Conservation (phyloP, 306 rosid species). For the Hippophae gyantsensis region DNA sequence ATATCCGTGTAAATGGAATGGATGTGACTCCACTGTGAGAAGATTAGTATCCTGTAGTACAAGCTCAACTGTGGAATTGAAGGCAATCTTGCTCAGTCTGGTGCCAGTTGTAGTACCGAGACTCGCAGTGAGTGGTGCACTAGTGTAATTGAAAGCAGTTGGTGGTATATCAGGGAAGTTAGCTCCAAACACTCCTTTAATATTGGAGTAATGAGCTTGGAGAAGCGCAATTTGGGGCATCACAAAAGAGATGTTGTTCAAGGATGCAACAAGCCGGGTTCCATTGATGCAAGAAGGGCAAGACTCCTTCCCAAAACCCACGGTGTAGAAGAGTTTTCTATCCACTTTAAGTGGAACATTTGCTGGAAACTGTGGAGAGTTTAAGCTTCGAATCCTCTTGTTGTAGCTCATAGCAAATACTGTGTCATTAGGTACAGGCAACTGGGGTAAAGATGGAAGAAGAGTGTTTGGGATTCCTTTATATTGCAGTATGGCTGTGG, state of each 20-base stretch:
- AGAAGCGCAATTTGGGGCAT: constrained; percentile 29
- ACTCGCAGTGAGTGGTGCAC: constrained; percentile 26
- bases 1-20: constrained; percentile 32
- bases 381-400: constrained; percentile 16
- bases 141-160: constrained; percentile 25
- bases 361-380: constrained; percentile 24
- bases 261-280: constrained; percentile 23
- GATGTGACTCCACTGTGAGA: constrained; percentile 29
- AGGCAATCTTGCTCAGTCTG: constrained; percentile 22
- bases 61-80: constrained; percentile 26
- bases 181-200: constrained; percentile 24
- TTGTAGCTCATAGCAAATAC: constrained; percentile 13
- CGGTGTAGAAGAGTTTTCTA: constrained; percentile 22
- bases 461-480: constrained; percentile 23
- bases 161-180: constrained; percentile 32
- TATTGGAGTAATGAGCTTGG: constrained; percentile 29
- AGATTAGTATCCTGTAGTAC: constrained; percentile 31
- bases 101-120: constrained; percentile 26
- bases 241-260: constrained; percentile 27
- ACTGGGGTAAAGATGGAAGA: constrained; percentile 17
- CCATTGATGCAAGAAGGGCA: constrained; percentile 24
- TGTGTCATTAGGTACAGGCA: constrained; percentile 25
- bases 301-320: constrained; percentile 20
- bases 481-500: constrained; percentile 23
- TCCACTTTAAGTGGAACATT: constrained; percentile 24